phyloP scores from a whole-genome alignment of 371 early-diverging fungal genomes.

The Paraphysoderma sedebokerense region DNA sequence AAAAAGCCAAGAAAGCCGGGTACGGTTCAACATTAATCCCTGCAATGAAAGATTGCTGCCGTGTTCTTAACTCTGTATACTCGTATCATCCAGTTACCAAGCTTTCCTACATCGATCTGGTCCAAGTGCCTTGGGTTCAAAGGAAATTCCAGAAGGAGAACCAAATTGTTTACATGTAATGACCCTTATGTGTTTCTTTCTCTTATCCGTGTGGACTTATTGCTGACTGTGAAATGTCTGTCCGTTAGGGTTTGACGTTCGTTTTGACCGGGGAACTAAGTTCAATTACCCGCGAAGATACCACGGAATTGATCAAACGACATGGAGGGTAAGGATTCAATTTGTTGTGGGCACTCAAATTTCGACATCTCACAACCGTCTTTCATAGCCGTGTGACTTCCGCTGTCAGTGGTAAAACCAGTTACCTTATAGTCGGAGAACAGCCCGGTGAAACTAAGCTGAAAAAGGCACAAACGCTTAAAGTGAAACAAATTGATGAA shows the following conservation, averaged over 20 bases:
- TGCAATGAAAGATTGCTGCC: too few species aligned
- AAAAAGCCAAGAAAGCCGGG: too few species aligned
- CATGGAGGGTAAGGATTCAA: constrained; percentile 54
- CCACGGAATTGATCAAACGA: constrained; percentile 65
- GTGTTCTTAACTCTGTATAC: too few species aligned
- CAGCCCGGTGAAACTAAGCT: constrained; percentile 89
- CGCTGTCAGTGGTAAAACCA: constrained; percentile 74
- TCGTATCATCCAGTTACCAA: too few species aligned
- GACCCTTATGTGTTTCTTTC: not conserved
- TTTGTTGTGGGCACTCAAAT: not conserved
- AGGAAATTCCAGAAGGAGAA: constrained; percentile 57
- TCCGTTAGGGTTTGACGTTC: constrained; percentile 50
- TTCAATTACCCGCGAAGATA: constrained; percentile 56
- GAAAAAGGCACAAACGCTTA: constrained; percentile 57
- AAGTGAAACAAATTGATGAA: constrained; percentile 67
- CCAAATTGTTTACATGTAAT: constrained; percentile 45
- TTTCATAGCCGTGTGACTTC: constrained; percentile 56
- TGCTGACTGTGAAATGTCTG: not conserved
- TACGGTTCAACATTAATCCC: too few species aligned
- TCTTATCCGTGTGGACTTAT: not conserved
- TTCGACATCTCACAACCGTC: not conserved
- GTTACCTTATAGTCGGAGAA: constrained; percentile 74
- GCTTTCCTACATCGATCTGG: constrained; percentile 26
- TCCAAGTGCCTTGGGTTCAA: constrained; percentile 50
- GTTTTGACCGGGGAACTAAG: constrained; percentile 84